Evolutionary conservation across 768 basidiomycete species (phyloP).

Genomic region (Phlebiopsis gigantea): DNA sequence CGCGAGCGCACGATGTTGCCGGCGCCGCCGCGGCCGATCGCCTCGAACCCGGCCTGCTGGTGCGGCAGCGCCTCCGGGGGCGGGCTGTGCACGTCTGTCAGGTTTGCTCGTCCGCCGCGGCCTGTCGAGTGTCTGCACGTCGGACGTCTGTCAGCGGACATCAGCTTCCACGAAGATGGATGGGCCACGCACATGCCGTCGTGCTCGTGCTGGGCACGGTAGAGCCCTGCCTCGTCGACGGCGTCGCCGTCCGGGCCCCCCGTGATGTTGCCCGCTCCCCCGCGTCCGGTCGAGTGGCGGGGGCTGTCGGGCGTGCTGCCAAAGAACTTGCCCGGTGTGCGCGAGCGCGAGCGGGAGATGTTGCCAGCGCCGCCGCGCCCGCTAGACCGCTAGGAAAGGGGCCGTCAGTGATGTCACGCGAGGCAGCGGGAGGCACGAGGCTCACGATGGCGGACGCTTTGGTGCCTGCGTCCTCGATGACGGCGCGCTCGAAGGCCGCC

Average conservation of each 20-base stretch:
- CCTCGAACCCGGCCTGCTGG: conserved; percentile 23
- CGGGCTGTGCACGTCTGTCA: conserved; percentile 30
- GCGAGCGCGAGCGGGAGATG: conserved; percentile 53
- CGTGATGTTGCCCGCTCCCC: conserved; percentile 57
- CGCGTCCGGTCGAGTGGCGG: conserved; percentile 51
- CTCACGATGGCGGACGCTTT: conserved; percentile 15
- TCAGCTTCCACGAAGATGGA: background rate
- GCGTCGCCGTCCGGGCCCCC: conserved; percentile 24
- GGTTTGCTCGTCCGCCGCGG: conserved; percentile 63
- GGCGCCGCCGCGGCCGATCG: conserved; percentile 53
- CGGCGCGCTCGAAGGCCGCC: conserved; percentile 33
- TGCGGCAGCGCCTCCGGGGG: conserved; percentile 15
- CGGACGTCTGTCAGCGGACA: background rate
- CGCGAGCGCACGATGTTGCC: conserved; percentile 50
- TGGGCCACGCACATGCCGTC: conserved; percentile 34
- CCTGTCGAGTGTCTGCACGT: conserved; percentile 55
- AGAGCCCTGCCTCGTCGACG: conserved; percentile 30
- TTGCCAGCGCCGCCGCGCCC: conserved; percentile 89
- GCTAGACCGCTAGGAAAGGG: conserved; percentile 46
- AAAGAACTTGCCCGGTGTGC: conserved; percentile 31
- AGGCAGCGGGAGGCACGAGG: background rate
- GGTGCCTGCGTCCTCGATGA: conserved; percentile 31
- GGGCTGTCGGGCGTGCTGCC: conserved; percentile 13
- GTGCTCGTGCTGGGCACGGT: conserved; percentile 15
- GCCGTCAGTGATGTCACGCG: background rate